Evolutionary conservation across 2,329 filamentous ascomycete species (phyloP).

Genomic region (Colletotrichum sp.): DNA sequence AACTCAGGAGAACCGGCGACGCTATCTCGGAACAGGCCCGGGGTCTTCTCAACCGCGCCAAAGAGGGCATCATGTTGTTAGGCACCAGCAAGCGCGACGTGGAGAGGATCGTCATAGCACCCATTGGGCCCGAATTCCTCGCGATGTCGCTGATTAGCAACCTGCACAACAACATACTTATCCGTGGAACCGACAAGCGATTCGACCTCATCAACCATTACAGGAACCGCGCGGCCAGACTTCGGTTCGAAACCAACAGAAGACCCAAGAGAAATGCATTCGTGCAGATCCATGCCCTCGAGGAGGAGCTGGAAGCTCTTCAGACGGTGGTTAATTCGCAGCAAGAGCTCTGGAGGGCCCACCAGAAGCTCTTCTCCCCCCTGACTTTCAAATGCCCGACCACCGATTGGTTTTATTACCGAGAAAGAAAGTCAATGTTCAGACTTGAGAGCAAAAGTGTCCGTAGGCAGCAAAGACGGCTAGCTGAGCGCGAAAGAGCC

Average conservation of each 20-base stretch:
- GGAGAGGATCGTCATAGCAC: not conserved
- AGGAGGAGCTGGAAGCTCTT: conserved; percentile 25
- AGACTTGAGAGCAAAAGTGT: not conserved
- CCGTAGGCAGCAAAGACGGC: not conserved
- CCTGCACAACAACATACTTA: conserved; percentile 1
- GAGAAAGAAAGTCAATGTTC: not conserved
- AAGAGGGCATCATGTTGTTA: conserved; percentile 23
- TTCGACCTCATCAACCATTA: conserved; percentile 16
- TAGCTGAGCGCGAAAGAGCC: not conserved
- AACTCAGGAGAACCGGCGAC: not conserved
- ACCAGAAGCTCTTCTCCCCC: not conserved
- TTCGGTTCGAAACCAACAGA: conserved; percentile 14
- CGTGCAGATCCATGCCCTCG: conserved; percentile 21
- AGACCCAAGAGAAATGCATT: conserved; percentile 22
- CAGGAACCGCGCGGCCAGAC: not conserved
- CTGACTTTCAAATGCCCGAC: not conserved
- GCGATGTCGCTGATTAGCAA: not conserved
- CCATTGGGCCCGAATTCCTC: conserved; percentile 19
- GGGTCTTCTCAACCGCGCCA: conserved; percentile 15
- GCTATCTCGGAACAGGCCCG: not conserved
- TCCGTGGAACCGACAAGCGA: not conserved
- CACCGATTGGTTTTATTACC: not conserved
- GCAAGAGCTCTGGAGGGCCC: not conserved
- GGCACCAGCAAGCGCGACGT: conserved; percentile 10
- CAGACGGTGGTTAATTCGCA: conserved; percentile 6